Percentiles rank a stretch among this genome's conserved stretches.
Evolutionary conservation across 2,329 filamentous ascomycete genomes (phyloP).

Genomic region (Curvularia hawaiiensis): DNA sequence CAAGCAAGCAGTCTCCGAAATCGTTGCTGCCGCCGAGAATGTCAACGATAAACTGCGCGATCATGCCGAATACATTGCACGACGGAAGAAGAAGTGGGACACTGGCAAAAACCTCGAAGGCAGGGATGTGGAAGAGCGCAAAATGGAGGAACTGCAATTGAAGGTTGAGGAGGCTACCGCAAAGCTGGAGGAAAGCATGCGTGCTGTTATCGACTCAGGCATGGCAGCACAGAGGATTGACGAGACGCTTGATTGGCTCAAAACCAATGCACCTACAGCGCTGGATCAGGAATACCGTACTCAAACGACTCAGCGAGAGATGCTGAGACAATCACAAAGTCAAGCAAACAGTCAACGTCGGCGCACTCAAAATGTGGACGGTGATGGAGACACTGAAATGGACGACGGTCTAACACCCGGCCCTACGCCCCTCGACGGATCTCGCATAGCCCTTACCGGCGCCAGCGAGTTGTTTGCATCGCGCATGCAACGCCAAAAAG

Average conservation of each 20-base stretch:
- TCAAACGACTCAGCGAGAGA: conserved; percentile 45
- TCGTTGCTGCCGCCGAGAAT: conserved; percentile 58
- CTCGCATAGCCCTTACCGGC: conserved; percentile 40
- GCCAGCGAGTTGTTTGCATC: conserved; percentile 46
- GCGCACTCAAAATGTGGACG: conserved; percentile 15
- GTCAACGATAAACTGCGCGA: conserved; percentile 61
- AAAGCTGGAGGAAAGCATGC: conserved; percentile 63
- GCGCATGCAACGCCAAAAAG: conserved; percentile 49
- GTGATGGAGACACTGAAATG: conserved; percentile 32
- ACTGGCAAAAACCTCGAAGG: conserved; percentile 44
- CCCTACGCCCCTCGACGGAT: conserved; percentile 44
- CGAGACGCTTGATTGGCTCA: conserved; percentile 51
- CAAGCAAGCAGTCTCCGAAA: conserved; percentile 50
- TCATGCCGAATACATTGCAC: conserved; percentile 45
- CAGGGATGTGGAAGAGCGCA: conserved; percentile 46
- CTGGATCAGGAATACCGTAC: conserved; percentile 40
- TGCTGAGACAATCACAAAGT: conserved; percentile 38
- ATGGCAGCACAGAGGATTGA: conserved; percentile 53
- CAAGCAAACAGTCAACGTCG: conserved; percentile 30
- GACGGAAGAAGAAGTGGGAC: conserved; percentile 42
- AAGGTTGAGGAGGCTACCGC: conserved; percentile 59
- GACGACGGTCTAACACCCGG: conserved; percentile 48
- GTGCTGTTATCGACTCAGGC: conserved; percentile 63
- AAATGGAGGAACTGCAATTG: conserved; percentile 47
- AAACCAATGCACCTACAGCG: conserved; percentile 40